These are phyloP conservation scores for Fusarium graminum DNA, from an alignment of 2,329 filamentous ascomycete species.

Conservation along the genomic window DNA sequence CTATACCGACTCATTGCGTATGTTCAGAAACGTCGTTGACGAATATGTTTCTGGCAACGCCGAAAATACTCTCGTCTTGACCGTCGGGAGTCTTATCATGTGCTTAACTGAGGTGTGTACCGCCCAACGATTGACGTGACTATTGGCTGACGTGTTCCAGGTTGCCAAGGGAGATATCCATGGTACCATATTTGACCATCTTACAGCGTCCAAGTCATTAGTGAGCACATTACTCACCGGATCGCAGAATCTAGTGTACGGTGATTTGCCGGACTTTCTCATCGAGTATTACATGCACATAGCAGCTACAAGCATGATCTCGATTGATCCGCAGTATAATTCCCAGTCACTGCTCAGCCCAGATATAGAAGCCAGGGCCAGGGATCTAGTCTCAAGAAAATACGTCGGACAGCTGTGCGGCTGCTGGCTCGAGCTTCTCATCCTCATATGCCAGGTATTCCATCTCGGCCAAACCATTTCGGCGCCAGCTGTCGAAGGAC, in stretches of 20 bases:
- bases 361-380: conserved; percentile 51
- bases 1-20: conserved; percentile 54
- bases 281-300: conserved; percentile 64
- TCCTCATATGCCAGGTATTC: conserved; percentile 57
- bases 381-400: conserved; percentile 47
- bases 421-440: conserved; percentile 56
- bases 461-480: conserved; percentile 59
- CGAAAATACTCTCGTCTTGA: conserved; percentile 55
- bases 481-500: conserved; percentile 49
- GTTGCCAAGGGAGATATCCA: conserved; percentile 60
- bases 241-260: conserved; percentile 51
- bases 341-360: conserved; percentile 51
- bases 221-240: conserved; percentile 55
- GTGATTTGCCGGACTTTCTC: conserved; percentile 59
- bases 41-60: conserved; percentile 53
- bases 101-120: conserved; percentile 61
- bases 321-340: conserved; percentile 53
- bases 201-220: conserved; percentile 59
- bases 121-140: no score
- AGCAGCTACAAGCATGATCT: conserved; percentile 62
- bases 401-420: conserved; percentile 57
- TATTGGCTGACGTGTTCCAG: conserved; percentile 31
- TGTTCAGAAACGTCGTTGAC: conserved; percentile 54
- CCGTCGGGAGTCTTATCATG: conserved; percentile 60
- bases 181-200: conserved; percentile 61